Percentiles rank a stretch among this genome's conserved stretches.
phyloP scores from a whole-genome alignment of 805 yeast species.

The Torulaspora franciscae region DNA sequence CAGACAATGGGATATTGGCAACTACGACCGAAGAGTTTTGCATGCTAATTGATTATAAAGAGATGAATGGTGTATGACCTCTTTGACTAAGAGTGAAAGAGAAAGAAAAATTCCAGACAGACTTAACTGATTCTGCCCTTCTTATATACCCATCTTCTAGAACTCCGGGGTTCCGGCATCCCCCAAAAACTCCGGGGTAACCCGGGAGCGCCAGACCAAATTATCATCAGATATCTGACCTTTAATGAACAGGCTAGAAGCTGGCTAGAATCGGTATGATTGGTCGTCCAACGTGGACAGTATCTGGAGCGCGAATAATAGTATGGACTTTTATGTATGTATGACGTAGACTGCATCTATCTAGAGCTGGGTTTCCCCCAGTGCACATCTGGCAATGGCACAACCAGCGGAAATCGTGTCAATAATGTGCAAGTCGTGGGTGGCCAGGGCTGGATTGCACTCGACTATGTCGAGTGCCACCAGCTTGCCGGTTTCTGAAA shows the following conservation, averaged over 20 bases:
- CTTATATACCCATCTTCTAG: too few species aligned
- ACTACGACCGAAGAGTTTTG: constrained; percentile 42
- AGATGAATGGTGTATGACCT: background rate
- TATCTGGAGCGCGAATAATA: background rate
- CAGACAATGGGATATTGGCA: constrained; percentile 47
- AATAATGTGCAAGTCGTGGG: constrained; percentile 63
- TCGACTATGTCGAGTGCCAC: constrained; percentile 90
- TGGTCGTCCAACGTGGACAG: background rate
- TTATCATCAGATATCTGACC: too few species aligned
- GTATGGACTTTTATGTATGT: background rate
- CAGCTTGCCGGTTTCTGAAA: constrained; percentile 84
- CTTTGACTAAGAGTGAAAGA: too few species aligned
- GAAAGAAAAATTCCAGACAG: too few species aligned
- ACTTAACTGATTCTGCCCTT: too few species aligned
- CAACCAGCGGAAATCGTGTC: constrained; percentile 89
- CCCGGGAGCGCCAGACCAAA: background rate
- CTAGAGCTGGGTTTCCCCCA: constrained; percentile 74
- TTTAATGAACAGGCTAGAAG: background rate
- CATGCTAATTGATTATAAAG: constrained; percentile 5
- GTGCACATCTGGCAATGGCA: constrained; percentile 86
- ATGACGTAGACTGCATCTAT: background rate
- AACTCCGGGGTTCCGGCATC: background rate
- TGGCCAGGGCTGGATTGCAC: constrained; percentile 84
- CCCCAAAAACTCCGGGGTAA: constrained; percentile 3
- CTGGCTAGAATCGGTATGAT: background rate